Percentiles rank a stretch among this genome's conserved stretches.
phyloP scores from a whole-genome alignment of 1,284 basidiomycete species.

The Sphaerobolus stellatus region DNA sequence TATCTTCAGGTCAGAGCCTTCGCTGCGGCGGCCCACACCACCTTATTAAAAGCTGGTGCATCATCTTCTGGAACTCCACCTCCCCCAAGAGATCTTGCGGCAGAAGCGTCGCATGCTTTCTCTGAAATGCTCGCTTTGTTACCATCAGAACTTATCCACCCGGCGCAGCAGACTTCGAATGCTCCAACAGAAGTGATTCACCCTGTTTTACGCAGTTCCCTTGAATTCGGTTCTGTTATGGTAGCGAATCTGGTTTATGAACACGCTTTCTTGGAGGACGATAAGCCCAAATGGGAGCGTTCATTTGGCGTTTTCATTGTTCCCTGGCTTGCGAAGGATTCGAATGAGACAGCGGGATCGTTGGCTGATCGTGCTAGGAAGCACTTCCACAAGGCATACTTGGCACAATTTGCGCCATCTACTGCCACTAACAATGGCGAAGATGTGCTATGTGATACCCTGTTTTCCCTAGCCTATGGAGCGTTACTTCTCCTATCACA shows the following conservation, averaged over 20 bases:
- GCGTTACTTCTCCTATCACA: slow-evolving; percentile 94
- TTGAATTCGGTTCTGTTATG: slow-evolving; percentile 74
- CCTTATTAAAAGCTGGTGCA: slow-evolving; percentile 78
- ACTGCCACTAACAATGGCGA: slow-evolving; percentile 37
- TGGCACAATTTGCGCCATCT: slow-evolving; percentile 48
- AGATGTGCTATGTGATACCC: slow-evolving; percentile 85
- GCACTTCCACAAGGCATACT: slow-evolving; percentile 65
- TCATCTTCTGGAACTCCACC: slow-evolving; percentile 66
- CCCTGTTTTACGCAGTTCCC: slow-evolving; percentile 46
- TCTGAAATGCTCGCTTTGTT: slow-evolving; percentile 61
- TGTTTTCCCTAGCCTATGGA: slow-evolving; percentile 97
- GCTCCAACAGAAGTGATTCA: slow-evolving; percentile 37
- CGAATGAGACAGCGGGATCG: slow-evolving; percentile 41
- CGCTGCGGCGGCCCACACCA: slow-evolving; percentile 75
- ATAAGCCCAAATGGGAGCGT: slow-evolving; percentile 67
- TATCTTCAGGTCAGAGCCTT: slow-evolving; percentile 78
- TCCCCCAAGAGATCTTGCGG: slow-evolving; percentile 63
- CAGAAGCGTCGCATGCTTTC: slow-evolving; percentile 58
- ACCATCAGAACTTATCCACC: slow-evolving; percentile 47
- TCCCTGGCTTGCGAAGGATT: slow-evolving; percentile 55
- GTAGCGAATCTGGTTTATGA: slow-evolving; percentile 76
- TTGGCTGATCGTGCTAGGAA: slow-evolving; percentile 68
- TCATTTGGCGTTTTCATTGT: slow-evolving; percentile 71
- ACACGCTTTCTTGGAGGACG: slow-evolving; percentile 55
- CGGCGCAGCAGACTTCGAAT: slow-evolving; percentile 46